Percentiles rank a stretch among this genome's conserved stretches.
These are phyloP conservation scores for Penicillium crystallinum DNA, from an alignment of 495 filamentous ascomycete species.

Conservation along the genomic window DNA sequence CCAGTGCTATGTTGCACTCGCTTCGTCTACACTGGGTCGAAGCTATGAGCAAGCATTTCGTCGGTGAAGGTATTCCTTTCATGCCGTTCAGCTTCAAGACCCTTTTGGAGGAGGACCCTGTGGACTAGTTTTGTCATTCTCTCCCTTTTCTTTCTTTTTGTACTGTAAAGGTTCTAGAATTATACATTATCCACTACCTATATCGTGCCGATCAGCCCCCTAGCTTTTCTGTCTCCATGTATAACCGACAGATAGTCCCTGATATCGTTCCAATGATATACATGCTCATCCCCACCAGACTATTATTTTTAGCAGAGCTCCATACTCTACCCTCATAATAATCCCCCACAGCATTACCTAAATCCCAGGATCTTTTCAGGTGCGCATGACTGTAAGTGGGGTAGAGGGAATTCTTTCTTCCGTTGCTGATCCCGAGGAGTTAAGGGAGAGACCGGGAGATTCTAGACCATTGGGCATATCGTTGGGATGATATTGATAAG, in stretches of 20 bases:
- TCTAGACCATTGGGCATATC: not conserved
- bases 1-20: conserved; percentile 87
- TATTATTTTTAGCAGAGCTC: not conserved
- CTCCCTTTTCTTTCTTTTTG: conserved; percentile 1
- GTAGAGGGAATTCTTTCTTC: conserved; percentile 7
- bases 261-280: not conserved
- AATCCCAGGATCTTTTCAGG: conserved; percentile 4
- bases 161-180: conserved; percentile 5
- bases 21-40: conserved; percentile 98
- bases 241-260: not conserved
- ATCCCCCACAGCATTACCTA: not conserved
- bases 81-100: conserved; percentile 87
- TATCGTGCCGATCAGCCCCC: not conserved
- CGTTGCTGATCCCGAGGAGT: conserved; percentile 8
- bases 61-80: conserved; percentile 89
- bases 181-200: conserved; percentile 5
- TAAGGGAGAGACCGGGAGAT: not conserved
- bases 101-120: conserved; percentile 77
- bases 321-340: not conserved
- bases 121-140: conserved; percentile 34
- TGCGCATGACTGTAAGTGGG: conserved; percentile 9
- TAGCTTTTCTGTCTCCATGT: not conserved
- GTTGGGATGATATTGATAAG: not conserved
- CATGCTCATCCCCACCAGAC: not conserved
- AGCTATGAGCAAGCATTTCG: conserved; percentile 99